Base-by-base conservation (phyloP, 306 rosid species). In the Trifolium repens region DNA sequence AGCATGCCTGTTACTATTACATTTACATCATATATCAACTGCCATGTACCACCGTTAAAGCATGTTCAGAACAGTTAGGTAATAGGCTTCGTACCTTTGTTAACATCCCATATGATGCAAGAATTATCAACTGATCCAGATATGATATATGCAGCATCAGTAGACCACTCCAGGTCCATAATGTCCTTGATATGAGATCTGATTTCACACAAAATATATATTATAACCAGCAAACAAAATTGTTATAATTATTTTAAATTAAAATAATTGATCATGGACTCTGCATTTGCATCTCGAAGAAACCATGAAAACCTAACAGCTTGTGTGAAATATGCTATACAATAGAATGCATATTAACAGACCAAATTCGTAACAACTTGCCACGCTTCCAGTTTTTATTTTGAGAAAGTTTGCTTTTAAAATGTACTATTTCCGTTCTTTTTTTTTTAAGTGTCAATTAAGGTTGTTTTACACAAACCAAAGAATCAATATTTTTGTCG, bases 121-220 rank as follows among this genome's bases (percentile, higher is more conserved):
- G 88, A 78, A 85, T 94, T 94, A 87, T 94, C 97, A 24, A 94
- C 96, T 12, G 97, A 94, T 79, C 99, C 99, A 9, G 99, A 86
- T 52, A 94, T 84, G 74, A 94, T 79, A 84, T 77, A 85, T 9
- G 84, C 75, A 76, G 82, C 91, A 85, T 92, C 89, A 19, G 87
- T 14, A 60, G 99, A 94, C 99, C 99, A 94, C 78, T 89, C 84
- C 60, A 94, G 86, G 80, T 92, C 99, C 78, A 94, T 84, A 63
- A 94, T 91, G 75, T 94, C 98, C 83, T 92, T 92, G 52, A 83
- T 88, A 86, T 92, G 98, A 84, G 96, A 92, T 74, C 97, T 94
- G 76, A 35, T 58, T 58, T 53, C 82, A 76, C 70, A 83, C 12
- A 26, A 76, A 80, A 67, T 10, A 70, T n/a, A 63, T 24, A 17